Percentiles rank a stretch among this genome's conserved stretches.
phyloP scores from a whole-genome alignment of 2,329 filamentous ascomycete genomes.

The Claviceps sp. region DNA sequence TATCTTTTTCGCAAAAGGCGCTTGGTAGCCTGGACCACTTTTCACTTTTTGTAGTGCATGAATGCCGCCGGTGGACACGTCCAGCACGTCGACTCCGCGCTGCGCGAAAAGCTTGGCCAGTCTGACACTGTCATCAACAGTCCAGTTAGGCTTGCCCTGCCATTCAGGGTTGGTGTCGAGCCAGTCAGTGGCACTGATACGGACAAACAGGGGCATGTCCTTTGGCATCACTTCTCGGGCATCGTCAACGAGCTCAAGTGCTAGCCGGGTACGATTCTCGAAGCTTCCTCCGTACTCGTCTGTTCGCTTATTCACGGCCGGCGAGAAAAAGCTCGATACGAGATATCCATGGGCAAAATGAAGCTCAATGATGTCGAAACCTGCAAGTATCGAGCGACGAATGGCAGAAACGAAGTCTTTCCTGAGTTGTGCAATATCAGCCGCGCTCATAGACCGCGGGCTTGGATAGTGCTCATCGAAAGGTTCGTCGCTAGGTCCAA shows the following conservation, averaged over 20 bases:
- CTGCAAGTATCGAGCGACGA: constrained; percentile 43
- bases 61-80: constrained; percentile 68
- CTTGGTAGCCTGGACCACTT: constrained; percentile 54
- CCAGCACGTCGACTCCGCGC: constrained; percentile 67
- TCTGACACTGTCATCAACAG: constrained; percentile 30
- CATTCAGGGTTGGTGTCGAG: constrained; percentile 31
- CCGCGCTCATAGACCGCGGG: constrained; percentile 47
- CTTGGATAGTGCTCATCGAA: constrained; percentile 42
- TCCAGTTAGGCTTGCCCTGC: not conserved
- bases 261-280: constrained; percentile 36
- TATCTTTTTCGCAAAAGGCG: constrained; percentile 53
- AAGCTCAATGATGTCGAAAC: constrained; percentile 26
- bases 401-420: constrained; percentile 38
- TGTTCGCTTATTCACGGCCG: constrained; percentile 32
- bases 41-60: constrained; percentile 41
- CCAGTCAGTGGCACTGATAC: constrained; percentile 65
- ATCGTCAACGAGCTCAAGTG: constrained; percentile 43
- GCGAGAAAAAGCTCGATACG: constrained; percentile 42
- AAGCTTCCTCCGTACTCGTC: constrained; percentile 37
- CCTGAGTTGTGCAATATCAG: constrained; percentile 51
- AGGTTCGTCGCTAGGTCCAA: constrained; percentile 36
- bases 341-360: constrained; percentile 45
- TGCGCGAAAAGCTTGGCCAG: constrained; percentile 59
- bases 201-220: constrained; percentile 56
- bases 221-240: constrained; percentile 50